phyloP scores from a whole-genome alignment of 306 rosid species.

The Glycine tomentella region DNA sequence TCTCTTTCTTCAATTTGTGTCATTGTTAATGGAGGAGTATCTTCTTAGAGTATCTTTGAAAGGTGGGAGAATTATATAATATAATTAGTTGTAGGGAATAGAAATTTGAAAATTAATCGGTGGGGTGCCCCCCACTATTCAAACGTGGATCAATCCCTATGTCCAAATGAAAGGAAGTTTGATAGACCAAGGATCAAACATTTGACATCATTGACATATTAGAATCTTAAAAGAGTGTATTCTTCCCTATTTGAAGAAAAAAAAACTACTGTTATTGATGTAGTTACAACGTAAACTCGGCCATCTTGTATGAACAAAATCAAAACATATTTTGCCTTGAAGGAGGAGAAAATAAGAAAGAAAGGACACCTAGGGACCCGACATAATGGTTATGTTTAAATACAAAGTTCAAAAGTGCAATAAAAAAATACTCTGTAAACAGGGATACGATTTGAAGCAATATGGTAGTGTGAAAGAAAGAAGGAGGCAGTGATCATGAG shows the following conservation, averaged over 20 bases:
- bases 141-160: neutral
- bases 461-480: slow-evolving; percentile 37
- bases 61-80: neutral
- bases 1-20: too few species aligned
- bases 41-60: neutral
- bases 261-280: neutral
- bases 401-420: slow-evolving; percentile 54
- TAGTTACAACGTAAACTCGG: neutral
- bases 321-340: neutral
- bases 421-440: slow-evolving; percentile 44
- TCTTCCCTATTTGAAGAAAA: neutral
- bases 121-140: neutral
- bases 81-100: neutral
- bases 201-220: neutral
- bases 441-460: slow-evolving; percentile 49
- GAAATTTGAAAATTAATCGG: neutral
- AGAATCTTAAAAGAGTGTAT: neutral
- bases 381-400: slow-evolving; percentile 56
- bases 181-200: neutral
- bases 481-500: slow-evolving; percentile 11
- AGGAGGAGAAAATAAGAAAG: slow-evolving; percentile 2
- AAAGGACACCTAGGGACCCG: slow-evolving; percentile 46
- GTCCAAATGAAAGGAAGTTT: neutral
- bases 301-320: neutral
- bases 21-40: too few species aligned